Evolutionary conservation across 257 asterid genomes (phyloP), one percentile per base, ranked within the genome.

Genomic region (Gentiana dahurica): DNA sequence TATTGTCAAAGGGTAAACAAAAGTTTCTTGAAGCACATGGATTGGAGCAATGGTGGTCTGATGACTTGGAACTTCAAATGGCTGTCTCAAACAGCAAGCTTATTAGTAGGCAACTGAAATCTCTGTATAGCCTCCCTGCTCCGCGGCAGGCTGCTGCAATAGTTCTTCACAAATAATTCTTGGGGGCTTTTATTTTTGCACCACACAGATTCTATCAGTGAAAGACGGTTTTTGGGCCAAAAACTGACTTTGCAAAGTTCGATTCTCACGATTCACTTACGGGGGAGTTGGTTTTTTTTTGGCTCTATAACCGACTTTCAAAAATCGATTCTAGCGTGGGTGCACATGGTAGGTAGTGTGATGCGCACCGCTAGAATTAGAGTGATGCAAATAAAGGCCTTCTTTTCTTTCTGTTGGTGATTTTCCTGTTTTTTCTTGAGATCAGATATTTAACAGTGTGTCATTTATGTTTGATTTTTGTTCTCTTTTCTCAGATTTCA

Each of bases 31-130:
- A 92, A 69, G 99, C 99, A 4, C 99, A 92, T 36, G 95, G 97
- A 0, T 56, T 92, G 80, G 99, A 92, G 69, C 99, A 92, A 60
- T 92, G 99, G 99, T 92, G 99, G 99, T 81, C 95, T 5, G 94
- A 92, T 70, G 96, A 86, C 48, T 74, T 92, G 86, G 94, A 88
- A 49, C 60, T 88, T 52, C 85, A 83, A 72, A 71, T 64, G 81
- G 99, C 95, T 1, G 49, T 85, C 0, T 78, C 75, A 41, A 80
- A 79, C 60, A 92, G 99, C 62, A 92, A 89, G 83, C 71, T 92
- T 73, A 88, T 92, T 43, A 81, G 91, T 57, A 71, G 87, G 77
- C 99, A 92, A 83, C 75, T 92, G 58, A 83, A 84, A 79, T 86
- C 97, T 3, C 66, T 92, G 74, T 82, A 92, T 55, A 78, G 81